Conservation (phyloP, 352 stramenopile genomes). For the Phytophthora foliorum region DNA sequence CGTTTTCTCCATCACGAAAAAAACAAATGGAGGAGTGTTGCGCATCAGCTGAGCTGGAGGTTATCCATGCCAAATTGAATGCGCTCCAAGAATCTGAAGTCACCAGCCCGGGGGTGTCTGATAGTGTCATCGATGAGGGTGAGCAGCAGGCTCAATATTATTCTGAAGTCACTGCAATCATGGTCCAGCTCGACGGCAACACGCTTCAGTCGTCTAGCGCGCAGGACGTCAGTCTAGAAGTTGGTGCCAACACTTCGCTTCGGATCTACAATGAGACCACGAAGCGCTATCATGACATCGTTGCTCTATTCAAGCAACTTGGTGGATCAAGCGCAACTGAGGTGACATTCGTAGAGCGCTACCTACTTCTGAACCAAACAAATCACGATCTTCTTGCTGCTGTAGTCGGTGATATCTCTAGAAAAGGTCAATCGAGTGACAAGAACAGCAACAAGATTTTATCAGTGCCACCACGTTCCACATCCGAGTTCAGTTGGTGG, state of each 20-base stretch:
- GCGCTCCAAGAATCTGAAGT: constrained; percentile 39
- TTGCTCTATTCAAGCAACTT: constrained; percentile 75
- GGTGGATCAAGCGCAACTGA: constrained; percentile 72
- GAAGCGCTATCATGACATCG: constrained; percentile 82
- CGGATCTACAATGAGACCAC: constrained; percentile 78
- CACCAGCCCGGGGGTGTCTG: constrained; percentile 24
- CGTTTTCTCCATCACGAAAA: constrained; percentile 49
- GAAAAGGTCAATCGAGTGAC: constrained; percentile 26
- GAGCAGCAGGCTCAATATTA: constrained; percentile 74
- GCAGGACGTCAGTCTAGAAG: constrained; percentile 67
- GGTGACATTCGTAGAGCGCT: constrained; percentile 85
- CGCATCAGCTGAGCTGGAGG: constrained; percentile 67
- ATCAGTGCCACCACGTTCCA: constrained; percentile 47
- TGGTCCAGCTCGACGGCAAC: constrained; percentile 77
- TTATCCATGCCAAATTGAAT: constrained; percentile 82
- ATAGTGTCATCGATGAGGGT: constrained; percentile 47
- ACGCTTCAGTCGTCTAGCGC: constrained; percentile 57
- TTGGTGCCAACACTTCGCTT: constrained; percentile 71
- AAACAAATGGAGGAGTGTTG: constrained; percentile 63
- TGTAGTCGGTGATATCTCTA: constrained; percentile 56
- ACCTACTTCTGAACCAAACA: constrained; percentile 82
- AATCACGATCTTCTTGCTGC: constrained; percentile 61
- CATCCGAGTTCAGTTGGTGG: constrained; percentile 78
- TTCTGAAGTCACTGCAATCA: constrained; percentile 72
- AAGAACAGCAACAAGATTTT: constrained; percentile 30